Base-by-base conservation (phyloP, 352 stramenopile species). In the Phytopythium chamaehyphon region DNA sequence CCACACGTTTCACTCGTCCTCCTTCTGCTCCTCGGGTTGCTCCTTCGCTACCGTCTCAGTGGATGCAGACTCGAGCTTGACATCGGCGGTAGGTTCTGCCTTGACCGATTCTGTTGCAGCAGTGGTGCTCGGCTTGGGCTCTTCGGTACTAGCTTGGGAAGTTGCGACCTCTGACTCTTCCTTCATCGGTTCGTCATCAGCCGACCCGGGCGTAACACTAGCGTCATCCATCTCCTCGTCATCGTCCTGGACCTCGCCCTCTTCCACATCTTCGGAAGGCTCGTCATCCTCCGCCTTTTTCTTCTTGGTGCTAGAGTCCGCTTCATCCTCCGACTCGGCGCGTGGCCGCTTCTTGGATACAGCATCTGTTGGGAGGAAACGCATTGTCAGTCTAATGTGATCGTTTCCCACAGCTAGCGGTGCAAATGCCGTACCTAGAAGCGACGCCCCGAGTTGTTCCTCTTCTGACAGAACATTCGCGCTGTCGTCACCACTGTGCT, bases 371-470 rank as follows among this genome's bases (percentile, higher is more conserved):
- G n/a, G 36, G 2, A 37, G 35, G 23, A 56, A 49, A 31, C 24
- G 72, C 52, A 85, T 87, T 56, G 28, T 33, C 28, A 33, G 28
- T 83, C 87, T 46, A 90, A 31, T 26, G 85, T 57, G 10, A 72
- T 72, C 10, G 62, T 40, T 71, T 52, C 74, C 57, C n/a, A 71
- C 58, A n/a, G 31, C 39, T n/a, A 22, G 11, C 14, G 48, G 18
- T 16, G 36, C 3, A 44, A 5, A 28, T 37, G 37, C 22, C 23
- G 31, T 37, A 39, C 38, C 40, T 2, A 53, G 19, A 37, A 44
- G 66, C 54, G 57, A 60, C 56, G 65, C 54, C 19, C 31, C 46
- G 11, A 50, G 23, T 14, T 64, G 64, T 19, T 69, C 62, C 33
- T 76, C 79, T 21, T 83, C 70, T 0, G 67, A 75, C 21, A 67